Evolutionary conservation across 202 grass and related monocot genomes (phyloP), one percentile per base, ranked within the genome.

Genomic region (Tripidium arundinaceum): DNA sequence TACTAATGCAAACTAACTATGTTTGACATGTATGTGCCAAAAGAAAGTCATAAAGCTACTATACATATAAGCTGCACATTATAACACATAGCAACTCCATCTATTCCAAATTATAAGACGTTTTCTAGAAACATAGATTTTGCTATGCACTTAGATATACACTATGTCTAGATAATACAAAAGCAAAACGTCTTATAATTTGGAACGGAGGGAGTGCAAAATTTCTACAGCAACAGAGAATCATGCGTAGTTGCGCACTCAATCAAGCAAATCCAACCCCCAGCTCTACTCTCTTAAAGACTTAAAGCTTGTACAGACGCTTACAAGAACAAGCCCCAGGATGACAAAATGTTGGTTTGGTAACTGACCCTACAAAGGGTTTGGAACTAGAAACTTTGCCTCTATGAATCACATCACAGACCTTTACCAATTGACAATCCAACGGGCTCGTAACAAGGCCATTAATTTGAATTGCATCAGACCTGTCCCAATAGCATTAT

Each of bases 381-480:
- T 78, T 41, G 14, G 36, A 21, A 46, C 33, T 2, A 77, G 37
- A 22, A 39, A 72, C 71, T 43, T 11, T 8, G 36, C 28, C 13
- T 33, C 26, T 50, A 49, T 29, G 38, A 80, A 74, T 38, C 61
- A 61, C 11, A 86, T 57, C 2, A 33, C 31, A 40, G 58, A 15
- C 15, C 27, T 58, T 42, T 22, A 29, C 5, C 11, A 27, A 64
- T 55, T 14, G 57, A 31, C 11, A n/a, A 19, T 43, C 3, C 38
- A 54, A 76, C 31, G 41, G 34, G 36, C 68, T 72, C 18, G 12
- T 65, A 22, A 25, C 21, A 8, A 81, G 24, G 29, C 24, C 41
- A 81, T 45, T 8, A n/a, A 59, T 27, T 42, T 77, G 27, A 74
- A 72, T 34, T 50, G 34, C 39, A 85, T 67, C 2, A 22, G 72